Percentiles rank a stretch among this genome's conserved stretches.
These are phyloP conservation scores for Narthecium ossifragum DNA, from an alignment of 106 monocot species.

Conservation along the genomic window DNA sequence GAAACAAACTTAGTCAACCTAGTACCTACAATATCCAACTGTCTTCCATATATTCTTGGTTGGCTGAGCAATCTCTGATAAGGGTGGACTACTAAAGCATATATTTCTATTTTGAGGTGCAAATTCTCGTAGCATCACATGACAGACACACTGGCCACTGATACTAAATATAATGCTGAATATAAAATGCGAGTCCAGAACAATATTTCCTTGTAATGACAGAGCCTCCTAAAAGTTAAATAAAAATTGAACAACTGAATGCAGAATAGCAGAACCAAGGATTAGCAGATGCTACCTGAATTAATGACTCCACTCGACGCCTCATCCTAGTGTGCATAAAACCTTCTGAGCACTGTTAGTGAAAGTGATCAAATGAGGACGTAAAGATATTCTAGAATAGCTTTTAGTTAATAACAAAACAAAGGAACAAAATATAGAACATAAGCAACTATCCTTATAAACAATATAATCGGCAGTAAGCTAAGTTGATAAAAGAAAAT, in stretches of 20 bases:
- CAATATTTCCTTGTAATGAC: no score
- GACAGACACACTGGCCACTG: neutral
- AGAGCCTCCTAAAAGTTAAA: neutral
- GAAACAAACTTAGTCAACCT: no score
- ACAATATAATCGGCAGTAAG: no score
- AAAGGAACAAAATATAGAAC: no score
- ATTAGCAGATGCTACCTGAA: constrained; percentile 53
- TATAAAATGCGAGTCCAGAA: neutral
- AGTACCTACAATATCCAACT: neutral
- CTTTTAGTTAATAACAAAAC: no score
- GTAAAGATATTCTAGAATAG: no score
- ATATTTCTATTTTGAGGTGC: neutral
- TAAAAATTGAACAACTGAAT: neutral
- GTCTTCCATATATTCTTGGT: neutral
- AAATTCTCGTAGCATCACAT: neutral
- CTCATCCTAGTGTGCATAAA: constrained; percentile 99
- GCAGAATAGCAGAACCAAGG: neutral
- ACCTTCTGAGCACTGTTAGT: constrained; percentile 80
- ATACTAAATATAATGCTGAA: neutral
- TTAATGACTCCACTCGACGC: constrained; percentile 85
- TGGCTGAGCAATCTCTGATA: neutral
- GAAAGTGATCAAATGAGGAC: neutral
- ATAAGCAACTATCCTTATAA: no score
- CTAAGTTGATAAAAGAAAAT: no score
- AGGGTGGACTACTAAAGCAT: neutral